Evolutionary conservation across 2,329 filamentous ascomycete genomes (phyloP).

Genomic region (Purpureocillium takamizusanense): DNA sequence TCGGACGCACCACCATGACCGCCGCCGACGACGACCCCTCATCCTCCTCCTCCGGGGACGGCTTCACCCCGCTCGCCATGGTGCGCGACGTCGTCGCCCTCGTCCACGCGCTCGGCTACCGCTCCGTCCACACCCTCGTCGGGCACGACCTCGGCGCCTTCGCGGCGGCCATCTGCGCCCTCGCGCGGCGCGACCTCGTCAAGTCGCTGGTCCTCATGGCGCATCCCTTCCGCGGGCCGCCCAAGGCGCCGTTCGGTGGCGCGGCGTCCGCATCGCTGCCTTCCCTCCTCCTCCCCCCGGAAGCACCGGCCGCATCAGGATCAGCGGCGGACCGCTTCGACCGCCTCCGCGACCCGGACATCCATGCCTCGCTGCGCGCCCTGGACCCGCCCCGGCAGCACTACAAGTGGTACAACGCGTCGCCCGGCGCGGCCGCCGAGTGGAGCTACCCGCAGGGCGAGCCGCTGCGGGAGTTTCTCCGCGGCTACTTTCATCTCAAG

Average conservation of each 20-base stretch:
- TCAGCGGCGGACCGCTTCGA: not conserved
- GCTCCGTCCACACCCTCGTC: constrained; percentile 46
- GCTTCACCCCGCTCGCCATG: constrained; percentile 37
- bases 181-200: constrained; percentile 58
- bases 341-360: constrained; percentile 22
- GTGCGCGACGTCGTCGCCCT: constrained; percentile 54
- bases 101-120: constrained; percentile 51
- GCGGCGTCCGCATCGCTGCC: not conserved
- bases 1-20: constrained; percentile 54
- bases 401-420: constrained; percentile 60
- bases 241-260: not conserved
- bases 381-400: constrained; percentile 53
- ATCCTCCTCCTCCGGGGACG: constrained; percentile 17
- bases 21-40: too few relatives aligned
- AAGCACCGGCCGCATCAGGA: too few relatives aligned
- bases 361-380: constrained; percentile 46
- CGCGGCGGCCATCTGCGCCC: constrained; percentile 46
- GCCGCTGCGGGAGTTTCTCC: constrained; percentile 46
- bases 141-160: constrained; percentile 62
- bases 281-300: too few relatives aligned
- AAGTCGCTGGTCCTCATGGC: constrained; percentile 52
- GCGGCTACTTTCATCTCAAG: constrained; percentile 62
- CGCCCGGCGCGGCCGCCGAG: constrained; percentile 38
- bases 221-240: constrained; percentile 2
- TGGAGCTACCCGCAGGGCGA: constrained; percentile 4